A percentile compares a stretch with the other conserved stretches of the same genome.
phyloP scores from a whole-genome alignment of 192 early-diverging fungal genomes.

The Obelidium mucronatum region DNA sequence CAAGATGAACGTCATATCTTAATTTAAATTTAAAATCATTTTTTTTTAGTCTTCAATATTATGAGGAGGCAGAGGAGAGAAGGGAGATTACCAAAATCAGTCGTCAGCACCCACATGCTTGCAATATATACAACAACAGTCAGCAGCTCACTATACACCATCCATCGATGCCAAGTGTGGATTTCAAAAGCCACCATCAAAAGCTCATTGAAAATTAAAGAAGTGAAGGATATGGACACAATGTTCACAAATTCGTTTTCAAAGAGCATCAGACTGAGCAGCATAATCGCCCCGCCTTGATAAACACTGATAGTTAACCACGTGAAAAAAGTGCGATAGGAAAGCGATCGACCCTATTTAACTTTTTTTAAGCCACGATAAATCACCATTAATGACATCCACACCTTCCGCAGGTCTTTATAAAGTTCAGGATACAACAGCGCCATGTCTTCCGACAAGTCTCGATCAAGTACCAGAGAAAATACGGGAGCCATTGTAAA shows the following conservation, averaged over 20 bases:
- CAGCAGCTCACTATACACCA: conserved; percentile 84
- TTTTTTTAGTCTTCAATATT: neutral
- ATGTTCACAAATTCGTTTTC: conserved; percentile 96
- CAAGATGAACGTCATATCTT: conserved; percentile 86
- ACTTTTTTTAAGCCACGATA: neutral
- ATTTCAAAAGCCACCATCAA: conserved; percentile 97
- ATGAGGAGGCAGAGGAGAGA: conserved; percentile 4
- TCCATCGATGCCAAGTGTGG: conserved; percentile 90
- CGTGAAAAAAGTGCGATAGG: conserved; percentile 91
- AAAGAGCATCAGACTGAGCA: conserved; percentile 91
- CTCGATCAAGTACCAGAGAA: conserved; percentile 90
- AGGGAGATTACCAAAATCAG: conserved; percentile 82
- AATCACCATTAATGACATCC: neutral
- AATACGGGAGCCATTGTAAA: conserved; percentile 98
- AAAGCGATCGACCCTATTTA: conserved; percentile 81
- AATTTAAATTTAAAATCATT: neutral
- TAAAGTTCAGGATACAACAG: conserved; percentile 93
- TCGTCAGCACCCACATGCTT: conserved; percentile 88
- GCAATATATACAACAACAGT: conserved; percentile 84
- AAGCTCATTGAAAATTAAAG: conserved; percentile 92
- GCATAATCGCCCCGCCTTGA: conserved; percentile 96
- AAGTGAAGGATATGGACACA: conserved; percentile 94
- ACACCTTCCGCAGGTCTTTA: conserved; percentile 87
- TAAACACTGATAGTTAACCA: conserved; percentile 96
- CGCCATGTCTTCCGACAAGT: conserved; percentile 89